Evolutionary conservation across 495 filamentous ascomycete species (phyloP).

Genomic region (Penicillium angulare): DNA sequence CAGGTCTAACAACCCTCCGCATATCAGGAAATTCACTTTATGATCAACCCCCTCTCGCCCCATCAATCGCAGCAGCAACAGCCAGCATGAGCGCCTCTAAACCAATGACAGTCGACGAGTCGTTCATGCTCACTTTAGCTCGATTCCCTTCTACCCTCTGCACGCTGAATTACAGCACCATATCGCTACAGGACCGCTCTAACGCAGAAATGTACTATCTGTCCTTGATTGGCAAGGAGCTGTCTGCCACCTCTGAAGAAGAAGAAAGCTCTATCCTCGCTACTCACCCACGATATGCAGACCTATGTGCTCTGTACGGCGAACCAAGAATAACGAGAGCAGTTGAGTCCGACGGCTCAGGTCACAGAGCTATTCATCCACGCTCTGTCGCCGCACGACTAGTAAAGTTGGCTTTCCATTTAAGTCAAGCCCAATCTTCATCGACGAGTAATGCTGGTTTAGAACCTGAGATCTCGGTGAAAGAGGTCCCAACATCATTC

Average conservation of each 20-base stretch:
- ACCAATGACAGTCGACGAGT: slow-evolving; percentile 62
- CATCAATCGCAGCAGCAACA: slow-evolving; percentile 26
- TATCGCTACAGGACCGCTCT: slow-evolving; percentile 67
- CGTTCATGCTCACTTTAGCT: slow-evolving; percentile 84
- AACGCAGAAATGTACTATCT: slow-evolving; percentile 95
- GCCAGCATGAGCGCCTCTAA: slow-evolving; percentile 19
- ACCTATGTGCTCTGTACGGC: slow-evolving; percentile 72
- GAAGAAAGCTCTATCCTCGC: slow-evolving; percentile 53
- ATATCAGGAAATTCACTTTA: slow-evolving; percentile 84
- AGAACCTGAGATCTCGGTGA: slow-evolving; percentile 18
- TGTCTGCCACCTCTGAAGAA: slow-evolving; percentile 57
- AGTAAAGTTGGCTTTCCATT: slow-evolving; percentile 61
- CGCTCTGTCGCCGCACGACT: slow-evolving; percentile 73
- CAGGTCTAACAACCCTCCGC: slow-evolving; percentile 63
- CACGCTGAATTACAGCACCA: slow-evolving; percentile 73
- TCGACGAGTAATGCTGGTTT: not conserved
- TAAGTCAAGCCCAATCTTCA: not conserved
- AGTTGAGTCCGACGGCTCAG: slow-evolving; percentile 13
- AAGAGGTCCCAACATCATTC: slow-evolving; percentile 70
- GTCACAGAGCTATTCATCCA: slow-evolving; percentile 47
- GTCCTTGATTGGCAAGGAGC: slow-evolving; percentile 69
- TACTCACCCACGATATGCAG: slow-evolving; percentile 65
- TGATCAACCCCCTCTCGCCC: slow-evolving; percentile 50
- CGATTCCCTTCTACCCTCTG: slow-evolving; percentile 62
- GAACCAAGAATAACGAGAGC: slow-evolving; percentile 54